These are phyloP conservation scores for Fusarium sarcochroum DNA, from an alignment of 2,329 filamentous ascomycete genomes.

Conservation along the genomic window DNA sequence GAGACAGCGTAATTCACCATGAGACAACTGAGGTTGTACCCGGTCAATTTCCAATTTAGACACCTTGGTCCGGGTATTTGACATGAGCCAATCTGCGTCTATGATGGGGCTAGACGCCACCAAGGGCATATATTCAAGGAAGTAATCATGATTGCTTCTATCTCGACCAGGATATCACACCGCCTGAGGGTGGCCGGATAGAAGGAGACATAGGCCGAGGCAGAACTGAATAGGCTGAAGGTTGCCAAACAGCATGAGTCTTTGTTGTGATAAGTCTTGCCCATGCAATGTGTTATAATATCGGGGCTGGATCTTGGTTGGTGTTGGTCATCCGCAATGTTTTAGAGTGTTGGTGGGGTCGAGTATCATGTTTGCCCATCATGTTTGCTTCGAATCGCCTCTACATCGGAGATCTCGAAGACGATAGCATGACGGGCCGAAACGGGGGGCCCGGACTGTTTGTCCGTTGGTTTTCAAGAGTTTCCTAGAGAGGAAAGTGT, in stretches of 20 bases:
- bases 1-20: constrained; percentile 41
- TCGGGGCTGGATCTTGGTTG: constrained; percentile 1
- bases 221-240: not conserved
- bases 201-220: not conserved
- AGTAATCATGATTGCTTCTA: not conserved
- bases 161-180: not conserved
- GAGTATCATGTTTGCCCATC: not conserved
- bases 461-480: not conserved
- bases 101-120: not conserved
- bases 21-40: constrained; percentile 27
- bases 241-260: not conserved
- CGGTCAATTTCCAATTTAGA: constrained; percentile 12
- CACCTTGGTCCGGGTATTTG: not conserved
- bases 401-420: constrained; percentile 2
- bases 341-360: not conserved
- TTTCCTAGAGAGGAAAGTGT: not conserved
- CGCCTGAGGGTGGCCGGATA: not conserved
- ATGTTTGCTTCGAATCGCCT: constrained; percentile 7
- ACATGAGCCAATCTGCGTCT: not conserved
- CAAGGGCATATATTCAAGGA: not conserved
- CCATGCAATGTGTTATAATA: constrained; percentile 3
- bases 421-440: constrained; percentile 8
- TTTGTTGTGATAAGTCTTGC: not conserved
- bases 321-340: constrained; percentile 7
- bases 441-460: not conserved